Evolutionary conservation across 306 rosid genomes (phyloP).

Genomic region (Rosa rugosa): DNA sequence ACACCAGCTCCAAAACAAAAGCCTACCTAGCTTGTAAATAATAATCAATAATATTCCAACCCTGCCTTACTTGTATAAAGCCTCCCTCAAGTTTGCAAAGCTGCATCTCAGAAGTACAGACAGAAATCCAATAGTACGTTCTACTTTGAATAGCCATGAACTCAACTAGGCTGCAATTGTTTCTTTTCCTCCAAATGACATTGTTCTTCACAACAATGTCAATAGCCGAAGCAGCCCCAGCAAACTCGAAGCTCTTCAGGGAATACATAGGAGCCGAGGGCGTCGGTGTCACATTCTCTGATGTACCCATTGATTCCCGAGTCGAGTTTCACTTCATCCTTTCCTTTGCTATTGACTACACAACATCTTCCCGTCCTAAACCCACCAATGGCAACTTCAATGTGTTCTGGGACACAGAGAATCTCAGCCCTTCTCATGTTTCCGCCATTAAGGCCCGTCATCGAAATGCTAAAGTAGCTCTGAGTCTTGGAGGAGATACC

Average conservation of each 20-base stretch:
- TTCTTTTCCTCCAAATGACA: constrained; percentile 11
- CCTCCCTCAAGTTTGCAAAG: background rate
- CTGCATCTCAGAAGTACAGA: background rate
- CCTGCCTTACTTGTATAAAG: background rate
- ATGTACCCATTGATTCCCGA: constrained; percentile 22
- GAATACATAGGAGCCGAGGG: constrained; percentile 36
- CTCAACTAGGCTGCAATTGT: background rate
- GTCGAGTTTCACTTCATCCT: constrained; percentile 33
- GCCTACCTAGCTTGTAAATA: background rate
- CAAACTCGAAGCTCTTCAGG: constrained; percentile 25
- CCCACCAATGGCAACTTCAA: constrained; percentile 35
- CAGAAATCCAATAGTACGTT: background rate
- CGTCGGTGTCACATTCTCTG: constrained; percentile 13
- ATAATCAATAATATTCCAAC: background rate
- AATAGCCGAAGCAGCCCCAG: constrained; percentile 21
- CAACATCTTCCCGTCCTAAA: constrained; percentile 13
- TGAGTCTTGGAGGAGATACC: constrained; percentile 38
- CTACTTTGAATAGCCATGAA: constrained; percentile 4
- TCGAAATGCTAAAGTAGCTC: constrained; percentile 33
- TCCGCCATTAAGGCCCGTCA: constrained; percentile 22
- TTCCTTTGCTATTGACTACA: constrained; percentile 33
- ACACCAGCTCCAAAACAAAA: background rate
- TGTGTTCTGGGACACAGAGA: constrained; percentile 35
- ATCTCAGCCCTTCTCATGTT: constrained; percentile 32
- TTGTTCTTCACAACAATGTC: constrained; percentile 8